phyloP scores from a whole-genome alignment of 768 basidiomycete species.

The Coprinopsis marcescibilis region DNA sequence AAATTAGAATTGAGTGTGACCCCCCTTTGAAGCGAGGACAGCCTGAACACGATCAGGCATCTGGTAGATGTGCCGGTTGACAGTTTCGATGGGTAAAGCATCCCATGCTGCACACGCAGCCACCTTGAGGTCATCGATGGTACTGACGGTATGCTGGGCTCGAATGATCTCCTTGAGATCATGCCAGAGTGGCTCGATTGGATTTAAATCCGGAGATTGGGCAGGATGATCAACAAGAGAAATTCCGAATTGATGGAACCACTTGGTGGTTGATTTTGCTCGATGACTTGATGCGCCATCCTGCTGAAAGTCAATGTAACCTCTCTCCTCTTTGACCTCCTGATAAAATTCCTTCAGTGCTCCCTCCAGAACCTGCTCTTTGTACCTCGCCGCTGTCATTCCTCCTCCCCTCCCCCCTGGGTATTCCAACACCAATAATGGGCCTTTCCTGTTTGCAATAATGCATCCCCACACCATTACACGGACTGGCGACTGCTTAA shows the following conservation, averaged over 20 bases:
- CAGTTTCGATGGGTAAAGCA: background rate
- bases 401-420: constrained; percentile 18
- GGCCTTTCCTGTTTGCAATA: constrained; percentile 17
- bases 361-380: constrained; percentile 19
- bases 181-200: constrained; percentile 1
- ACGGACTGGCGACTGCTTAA: constrained; percentile 17
- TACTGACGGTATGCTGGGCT: background rate
- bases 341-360: constrained; percentile 12
- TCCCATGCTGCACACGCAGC: background rate
- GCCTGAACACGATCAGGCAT: background rate
- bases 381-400: constrained; percentile 15
- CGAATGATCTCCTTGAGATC: background rate
- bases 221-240: background rate
- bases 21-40: background rate
- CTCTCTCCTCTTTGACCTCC: background rate
- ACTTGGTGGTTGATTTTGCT: background rate
- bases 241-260: background rate
- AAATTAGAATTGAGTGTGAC: background rate
- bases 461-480: constrained; percentile 16
- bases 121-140: background rate
- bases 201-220: background rate
- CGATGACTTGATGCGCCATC: constrained; percentile 1
- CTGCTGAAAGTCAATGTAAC: constrained; percentile 2
- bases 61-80: background rate
- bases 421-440: constrained; percentile 19